Base-by-base conservation (phyloP, 2,329 filamentous ascomycete species). In the Xylaria sp. region DNA sequence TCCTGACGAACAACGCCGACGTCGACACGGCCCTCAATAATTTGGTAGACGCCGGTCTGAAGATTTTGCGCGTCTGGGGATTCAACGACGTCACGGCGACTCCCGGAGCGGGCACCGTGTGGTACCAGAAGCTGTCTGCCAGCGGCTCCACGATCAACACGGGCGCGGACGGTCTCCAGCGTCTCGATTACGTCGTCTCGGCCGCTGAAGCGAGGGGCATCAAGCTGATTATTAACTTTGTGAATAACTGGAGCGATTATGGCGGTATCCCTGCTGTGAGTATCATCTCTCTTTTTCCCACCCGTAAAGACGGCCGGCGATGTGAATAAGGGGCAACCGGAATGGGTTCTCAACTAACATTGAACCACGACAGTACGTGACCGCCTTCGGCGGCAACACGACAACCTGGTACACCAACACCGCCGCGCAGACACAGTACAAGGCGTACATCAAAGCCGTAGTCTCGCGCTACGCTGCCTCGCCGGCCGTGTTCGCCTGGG, bases 211-310 rank as follows among this genome's bases (percentile, higher is more conserved):
- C 82, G 63, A 82, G 86, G 62, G 86, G 85, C 3, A 82, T 92
- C 72, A 89, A 90, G 76, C 80, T 91, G 4, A 89, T 92, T 69
- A 85, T 90, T 75, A 86, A 88, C 72, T 88, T 91, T 51, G 87
- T 91, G 64, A 92, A 92, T 79, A 88, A 92, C 79, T 92, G 89
- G 89, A 82, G 82, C 54, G 90, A 92, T 74, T 91, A 90, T 36
- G 90, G 89, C 19, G 89, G 90, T 36, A 91, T 91, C 75, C 81
- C 82, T 14, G 86, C 87, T 58, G 75, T 76, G 51, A 73, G 74
- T 74, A 17, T 9, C 32, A 9, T 36, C 53, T 19, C 34, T 45
- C 34, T 34, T 19, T 45, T 24, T n/a, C n/a, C n/a, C n/a, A n/a
- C n/a, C n/a, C n/a, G n/a, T 27, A 27, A 27, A 27, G 24, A 27